A percentile compares a stretch with the other conserved stretches of the same genome.
Evolutionary conservation across 2,329 filamentous ascomycete genomes (phyloP).

Genomic region (Aureobasidium sp.): DNA sequence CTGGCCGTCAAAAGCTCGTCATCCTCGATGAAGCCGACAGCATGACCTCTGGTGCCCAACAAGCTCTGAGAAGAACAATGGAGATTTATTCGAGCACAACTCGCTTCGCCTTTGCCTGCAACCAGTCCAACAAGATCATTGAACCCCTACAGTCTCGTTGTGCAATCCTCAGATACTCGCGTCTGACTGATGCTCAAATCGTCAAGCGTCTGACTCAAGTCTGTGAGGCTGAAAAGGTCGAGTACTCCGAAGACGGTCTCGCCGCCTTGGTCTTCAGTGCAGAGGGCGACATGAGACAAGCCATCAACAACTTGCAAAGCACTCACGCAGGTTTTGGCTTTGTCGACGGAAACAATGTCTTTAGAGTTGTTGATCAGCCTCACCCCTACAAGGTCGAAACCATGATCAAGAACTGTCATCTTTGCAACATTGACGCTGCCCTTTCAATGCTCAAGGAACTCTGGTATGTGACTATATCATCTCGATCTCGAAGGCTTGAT

Average conservation of each 20-base stretch:
- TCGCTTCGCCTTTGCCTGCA: constrained; percentile 95
- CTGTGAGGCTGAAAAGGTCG: constrained; percentile 82
- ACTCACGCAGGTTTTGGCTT: constrained; percentile 92
- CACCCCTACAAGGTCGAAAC: constrained; percentile 98
- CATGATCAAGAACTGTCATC: constrained; percentile 96
- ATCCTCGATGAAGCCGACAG: constrained; percentile 95
- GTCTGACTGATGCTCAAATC: constrained; percentile 85
- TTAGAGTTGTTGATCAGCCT: constrained; percentile 92
- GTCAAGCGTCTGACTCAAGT: constrained; percentile 88
- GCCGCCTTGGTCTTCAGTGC: constrained; percentile 96
- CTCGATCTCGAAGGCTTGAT: neutral
- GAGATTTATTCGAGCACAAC: constrained; percentile 97
- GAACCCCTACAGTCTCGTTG: constrained; percentile 97
- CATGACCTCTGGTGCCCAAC: constrained; percentile 95
- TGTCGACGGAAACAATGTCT: constrained; percentile 96
- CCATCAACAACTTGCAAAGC: constrained; percentile 96
- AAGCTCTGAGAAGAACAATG: constrained; percentile 92
- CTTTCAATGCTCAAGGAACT: constrained; percentile 81
- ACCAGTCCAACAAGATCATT: constrained; percentile 98
- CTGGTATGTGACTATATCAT: constrained; percentile 50
- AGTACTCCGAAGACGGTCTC: constrained; percentile 86
- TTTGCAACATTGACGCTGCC: constrained; percentile 82
- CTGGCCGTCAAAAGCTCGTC: constrained; percentile 88
- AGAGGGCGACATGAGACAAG: constrained; percentile 97
- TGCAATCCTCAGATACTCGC: constrained; percentile 88